Evolutionary conservation across 2,329 filamentous ascomycete species (phyloP).

Genomic region (Canariomyces notabilis): DNA sequence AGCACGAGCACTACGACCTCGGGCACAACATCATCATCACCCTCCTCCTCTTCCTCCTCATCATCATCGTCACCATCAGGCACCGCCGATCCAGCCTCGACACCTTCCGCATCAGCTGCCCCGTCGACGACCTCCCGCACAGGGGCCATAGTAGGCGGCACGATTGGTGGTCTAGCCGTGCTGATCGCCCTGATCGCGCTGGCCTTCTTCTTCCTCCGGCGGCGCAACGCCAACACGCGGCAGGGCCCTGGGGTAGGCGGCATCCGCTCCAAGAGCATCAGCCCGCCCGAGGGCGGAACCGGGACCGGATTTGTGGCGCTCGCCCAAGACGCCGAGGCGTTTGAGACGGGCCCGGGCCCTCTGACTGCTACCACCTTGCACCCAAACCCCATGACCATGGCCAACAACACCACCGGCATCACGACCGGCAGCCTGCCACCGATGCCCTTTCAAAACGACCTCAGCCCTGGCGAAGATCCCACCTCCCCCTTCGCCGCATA

Average conservation of each 20-base stretch:
- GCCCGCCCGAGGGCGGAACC: constrained; percentile 26
- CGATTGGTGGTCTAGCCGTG: constrained; percentile 46
- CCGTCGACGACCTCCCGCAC: constrained; percentile 30
- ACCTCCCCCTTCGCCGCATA: constrained; percentile 22
- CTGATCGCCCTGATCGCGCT: constrained; percentile 40
- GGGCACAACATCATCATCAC: background rate
- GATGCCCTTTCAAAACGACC: constrained; percentile 18
- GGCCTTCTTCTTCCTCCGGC: constrained; percentile 40
- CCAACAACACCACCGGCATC: background rate
- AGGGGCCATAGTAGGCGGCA: constrained; percentile 51
- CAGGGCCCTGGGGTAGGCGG: constrained; percentile 37
- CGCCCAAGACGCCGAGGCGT: constrained; percentile 31
- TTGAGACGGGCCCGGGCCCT: constrained; percentile 24
- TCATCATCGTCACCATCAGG: constrained; percentile 12
- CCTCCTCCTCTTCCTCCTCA: constrained; percentile 10
- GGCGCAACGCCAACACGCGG: constrained; percentile 38
- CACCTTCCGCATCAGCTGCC: constrained; percentile 8
- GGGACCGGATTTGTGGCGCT: constrained; percentile 37
- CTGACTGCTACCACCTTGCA: constrained; percentile 8
- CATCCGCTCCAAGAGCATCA: constrained; percentile 36
- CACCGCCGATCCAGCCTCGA: constrained; percentile 13
- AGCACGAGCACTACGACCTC: constrained; percentile 20
- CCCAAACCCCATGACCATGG: constrained; percentile 3
- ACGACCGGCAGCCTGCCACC: background rate
- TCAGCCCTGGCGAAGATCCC: constrained; percentile 17